A percentile compares a stretch with the other conserved stretches of the same genome.
Evolutionary conservation across 352 stramenopile species (phyloP).

Genomic region (Bremia lactucae): DNA sequence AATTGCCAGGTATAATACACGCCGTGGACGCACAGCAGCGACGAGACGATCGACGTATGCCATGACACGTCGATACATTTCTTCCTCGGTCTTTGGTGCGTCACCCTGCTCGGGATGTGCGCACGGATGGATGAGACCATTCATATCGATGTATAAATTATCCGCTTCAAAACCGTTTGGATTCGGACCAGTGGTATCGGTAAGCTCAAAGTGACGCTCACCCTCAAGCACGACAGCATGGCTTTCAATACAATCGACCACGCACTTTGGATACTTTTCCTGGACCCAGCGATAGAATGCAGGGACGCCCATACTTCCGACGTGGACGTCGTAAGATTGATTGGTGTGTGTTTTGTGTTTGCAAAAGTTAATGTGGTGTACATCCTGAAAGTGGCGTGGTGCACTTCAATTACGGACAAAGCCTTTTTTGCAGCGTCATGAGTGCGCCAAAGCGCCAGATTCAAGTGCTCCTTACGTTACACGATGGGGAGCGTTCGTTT

Average conservation of each 20-base stretch:
- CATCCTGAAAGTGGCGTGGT: background rate
- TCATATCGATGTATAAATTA: conserved; percentile 99
- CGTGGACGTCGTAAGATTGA: too few relatives aligned
- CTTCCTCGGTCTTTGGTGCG: conserved; percentile 89
- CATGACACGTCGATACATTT: conserved; percentile 97
- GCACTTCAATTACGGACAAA: too few relatives aligned
- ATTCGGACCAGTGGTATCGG: conserved; percentile 80
- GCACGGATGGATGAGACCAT: conserved; percentile 99
- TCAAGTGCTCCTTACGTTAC: conserved; percentile 35
- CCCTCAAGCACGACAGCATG: conserved; percentile 70
- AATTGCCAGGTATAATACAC: conserved; percentile 97
- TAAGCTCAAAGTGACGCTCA: conserved; percentile 70
- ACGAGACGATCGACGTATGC: conserved; percentile 96
- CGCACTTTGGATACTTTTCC: conserved; percentile 98
- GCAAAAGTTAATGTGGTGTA: conserved; percentile 1
- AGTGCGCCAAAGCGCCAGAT: conserved; percentile 5
- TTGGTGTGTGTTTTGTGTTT: too few relatives aligned
- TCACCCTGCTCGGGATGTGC: conserved; percentile 92
- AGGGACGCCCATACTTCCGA: conserved; percentile 95
- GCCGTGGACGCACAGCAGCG: conserved; percentile 87
- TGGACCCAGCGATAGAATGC: conserved; percentile 99
- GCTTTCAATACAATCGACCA: conserved; percentile 85
- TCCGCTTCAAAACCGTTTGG: conserved; percentile 93
- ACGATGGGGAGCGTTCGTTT: conserved; percentile 42
- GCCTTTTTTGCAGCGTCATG: background rate